These are phyloP conservation scores for Fragilariopsis cylindrus DNA, from an alignment of 108 stramenopile species.

Conservation along the genomic window DNA sequence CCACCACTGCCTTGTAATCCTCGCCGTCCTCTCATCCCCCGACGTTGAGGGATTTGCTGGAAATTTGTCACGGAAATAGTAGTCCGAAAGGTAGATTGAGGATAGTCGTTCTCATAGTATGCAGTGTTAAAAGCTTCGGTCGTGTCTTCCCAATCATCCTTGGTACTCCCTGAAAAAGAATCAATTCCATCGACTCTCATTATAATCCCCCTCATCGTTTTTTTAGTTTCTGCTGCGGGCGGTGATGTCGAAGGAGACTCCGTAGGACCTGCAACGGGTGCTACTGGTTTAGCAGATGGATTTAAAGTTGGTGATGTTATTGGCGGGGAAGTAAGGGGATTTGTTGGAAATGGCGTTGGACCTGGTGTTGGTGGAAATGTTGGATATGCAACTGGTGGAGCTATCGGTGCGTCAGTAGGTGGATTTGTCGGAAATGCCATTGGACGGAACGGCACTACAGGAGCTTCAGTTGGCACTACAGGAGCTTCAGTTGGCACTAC, in stretches of 20 bases:
- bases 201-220: neutral
- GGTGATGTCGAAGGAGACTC: neutral
- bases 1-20: neutral
- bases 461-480: too few relatives aligned
- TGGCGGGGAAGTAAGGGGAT: neutral
- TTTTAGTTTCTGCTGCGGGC: neutral
- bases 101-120: neutral
- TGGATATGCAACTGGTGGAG: neutral
- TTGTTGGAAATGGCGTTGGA: neutral
- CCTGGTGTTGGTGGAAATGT: too few relatives aligned
- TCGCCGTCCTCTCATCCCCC: neutral
- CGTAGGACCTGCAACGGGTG: slow-evolving; percentile 2
- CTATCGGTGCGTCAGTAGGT: neutral
- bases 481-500: too few relatives aligned
- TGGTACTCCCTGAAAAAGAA: neutral
- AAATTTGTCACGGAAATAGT: neutral
- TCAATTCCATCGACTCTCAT: slow-evolving; percentile 3
- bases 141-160: neutral
- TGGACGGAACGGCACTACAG: too few relatives aligned
- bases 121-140: neutral
- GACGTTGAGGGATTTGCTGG: neutral
- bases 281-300: neutral
- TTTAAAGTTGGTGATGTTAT: neutral
- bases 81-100: neutral
- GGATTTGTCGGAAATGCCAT: neutral